phyloP scores from a whole-genome alignment of 345 rosid genomes.

The Geranium rotundifolium region DNA sequence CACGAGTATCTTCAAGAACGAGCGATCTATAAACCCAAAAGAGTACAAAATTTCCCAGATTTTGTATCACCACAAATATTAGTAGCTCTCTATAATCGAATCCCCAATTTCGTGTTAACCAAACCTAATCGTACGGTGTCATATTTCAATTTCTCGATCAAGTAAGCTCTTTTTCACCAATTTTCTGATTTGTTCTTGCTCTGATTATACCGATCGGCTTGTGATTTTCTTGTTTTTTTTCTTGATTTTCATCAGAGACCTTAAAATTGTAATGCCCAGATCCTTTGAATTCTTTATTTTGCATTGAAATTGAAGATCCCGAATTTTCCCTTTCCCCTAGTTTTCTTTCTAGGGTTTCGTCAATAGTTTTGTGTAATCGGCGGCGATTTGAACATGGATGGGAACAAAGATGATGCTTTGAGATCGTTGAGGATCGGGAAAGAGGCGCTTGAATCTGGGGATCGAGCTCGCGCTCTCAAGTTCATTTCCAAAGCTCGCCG shows the following conservation, averaged over 20 bases:
- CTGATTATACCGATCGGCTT: background rate
- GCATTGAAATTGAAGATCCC: background rate
- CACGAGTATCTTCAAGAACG: background rate
- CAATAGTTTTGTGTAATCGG: background rate
- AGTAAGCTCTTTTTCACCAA: background rate
- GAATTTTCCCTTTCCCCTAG: too few relatives aligned
- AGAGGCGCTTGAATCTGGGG: conserved; percentile 62
- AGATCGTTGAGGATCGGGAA: conserved; percentile 76
- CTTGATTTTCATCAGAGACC: background rate
- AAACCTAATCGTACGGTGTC: background rate
- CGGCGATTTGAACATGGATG: conserved; percentile 40
- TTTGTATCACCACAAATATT: background rate
- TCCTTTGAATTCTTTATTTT: background rate
- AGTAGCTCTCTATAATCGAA: background rate
- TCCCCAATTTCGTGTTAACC: background rate
- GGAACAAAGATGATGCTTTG: conserved; percentile 90
- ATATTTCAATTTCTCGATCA: background rate
- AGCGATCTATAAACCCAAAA: background rate
- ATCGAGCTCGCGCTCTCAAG: conserved; percentile 65
- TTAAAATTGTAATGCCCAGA: background rate
- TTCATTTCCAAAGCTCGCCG: conserved; percentile 81
- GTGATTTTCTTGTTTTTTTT: background rate
- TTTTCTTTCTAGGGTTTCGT: background rate
- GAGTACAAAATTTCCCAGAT: background rate
- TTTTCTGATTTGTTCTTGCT: background rate